Percentiles rank a stretch among this genome's conserved stretches.
Conservation (phyloP, 2,329 filamentous ascomycete genomes). For the Beauveria scarabaeidicola region DNA sequence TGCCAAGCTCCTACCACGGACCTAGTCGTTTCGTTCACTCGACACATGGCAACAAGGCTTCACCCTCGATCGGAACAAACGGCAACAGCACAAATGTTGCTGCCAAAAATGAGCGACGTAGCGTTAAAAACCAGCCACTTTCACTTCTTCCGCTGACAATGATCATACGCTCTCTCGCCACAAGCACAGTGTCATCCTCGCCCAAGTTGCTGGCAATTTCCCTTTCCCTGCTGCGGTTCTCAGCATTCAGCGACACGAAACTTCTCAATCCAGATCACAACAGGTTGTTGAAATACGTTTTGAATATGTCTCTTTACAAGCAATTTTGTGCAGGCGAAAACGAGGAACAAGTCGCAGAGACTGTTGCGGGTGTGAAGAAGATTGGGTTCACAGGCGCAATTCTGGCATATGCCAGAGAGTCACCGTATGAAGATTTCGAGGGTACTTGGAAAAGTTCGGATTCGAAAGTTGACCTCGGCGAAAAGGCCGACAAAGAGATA, state of each 20-base stretch:
- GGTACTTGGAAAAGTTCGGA: not conserved
- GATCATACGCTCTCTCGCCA: not conserved
- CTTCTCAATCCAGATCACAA: conserved; percentile 40
- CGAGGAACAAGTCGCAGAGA: not conserved
- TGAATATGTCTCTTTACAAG: conserved; percentile 43
- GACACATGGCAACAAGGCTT: not conserved
- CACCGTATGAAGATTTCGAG: not conserved
- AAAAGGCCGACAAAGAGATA: not conserved
- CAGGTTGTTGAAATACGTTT: conserved; percentile 34
- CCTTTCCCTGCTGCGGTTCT: not conserved
- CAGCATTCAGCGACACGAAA: not conserved
- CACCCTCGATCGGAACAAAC: not conserved
- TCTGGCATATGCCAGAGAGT: conserved; percentile 5
- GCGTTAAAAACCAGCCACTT: not conserved
- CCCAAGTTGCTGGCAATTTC: not conserved
- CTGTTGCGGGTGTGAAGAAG: not conserved
- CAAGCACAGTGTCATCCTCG: conserved; percentile 5
- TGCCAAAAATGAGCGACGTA: not conserved
- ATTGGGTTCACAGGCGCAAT: conserved; percentile 1
- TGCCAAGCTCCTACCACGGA: too few species aligned
- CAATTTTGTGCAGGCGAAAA: conserved; percentile 49
- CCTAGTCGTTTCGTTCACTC: not conserved
- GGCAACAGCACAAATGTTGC: not conserved
- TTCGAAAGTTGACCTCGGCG: not conserved
- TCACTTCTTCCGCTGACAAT: not conserved